phyloP scores from a whole-genome alignment of 169 alveolate genomes.

The Plasmodium fragile region DNA sequence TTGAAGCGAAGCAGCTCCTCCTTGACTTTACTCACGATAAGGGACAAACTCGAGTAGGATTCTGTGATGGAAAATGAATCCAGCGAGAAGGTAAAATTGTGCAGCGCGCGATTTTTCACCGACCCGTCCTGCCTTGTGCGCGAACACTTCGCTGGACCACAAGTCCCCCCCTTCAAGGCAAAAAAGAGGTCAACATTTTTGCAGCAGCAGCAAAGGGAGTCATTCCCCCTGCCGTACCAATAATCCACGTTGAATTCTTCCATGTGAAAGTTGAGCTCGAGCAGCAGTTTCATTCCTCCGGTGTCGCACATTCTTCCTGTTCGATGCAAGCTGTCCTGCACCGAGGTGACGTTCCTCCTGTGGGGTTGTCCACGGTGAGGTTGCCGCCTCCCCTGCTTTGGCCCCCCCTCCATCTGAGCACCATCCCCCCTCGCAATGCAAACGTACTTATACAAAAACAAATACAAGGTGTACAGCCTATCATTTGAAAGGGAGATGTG shows the following conservation, averaged over 20 bases:
- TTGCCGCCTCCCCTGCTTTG: background rate
- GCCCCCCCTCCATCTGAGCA: background rate
- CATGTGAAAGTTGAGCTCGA: background rate
- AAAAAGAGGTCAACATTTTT: background rate
- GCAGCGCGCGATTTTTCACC: background rate
- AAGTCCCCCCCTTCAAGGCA: background rate
- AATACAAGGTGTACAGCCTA: background rate
- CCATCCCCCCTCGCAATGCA: background rate
- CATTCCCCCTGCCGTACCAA: background rate
- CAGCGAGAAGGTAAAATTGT: background rate
- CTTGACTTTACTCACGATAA: background rate
- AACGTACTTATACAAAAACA: constrained; percentile 29
- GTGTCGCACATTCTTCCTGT: background rate
- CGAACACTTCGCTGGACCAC: background rate
- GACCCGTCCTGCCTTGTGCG: background rate
- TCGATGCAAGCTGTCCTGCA: background rate
- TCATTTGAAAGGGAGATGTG: constrained; percentile 10
- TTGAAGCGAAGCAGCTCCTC: background rate
- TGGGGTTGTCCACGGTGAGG: background rate
- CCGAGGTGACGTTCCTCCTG: background rate
- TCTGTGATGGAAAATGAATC: constrained; percentile 8
- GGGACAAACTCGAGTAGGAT: background rate
- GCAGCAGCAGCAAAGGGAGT: constrained; percentile 2
- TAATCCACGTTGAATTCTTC: background rate
- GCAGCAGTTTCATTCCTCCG: background rate